A percentile compares a stretch with the other conserved stretches of the same genome.
Evolutionary conservation across 1,284 basidiomycete species (phyloP).

Genomic region (Melampsora americana): DNA sequence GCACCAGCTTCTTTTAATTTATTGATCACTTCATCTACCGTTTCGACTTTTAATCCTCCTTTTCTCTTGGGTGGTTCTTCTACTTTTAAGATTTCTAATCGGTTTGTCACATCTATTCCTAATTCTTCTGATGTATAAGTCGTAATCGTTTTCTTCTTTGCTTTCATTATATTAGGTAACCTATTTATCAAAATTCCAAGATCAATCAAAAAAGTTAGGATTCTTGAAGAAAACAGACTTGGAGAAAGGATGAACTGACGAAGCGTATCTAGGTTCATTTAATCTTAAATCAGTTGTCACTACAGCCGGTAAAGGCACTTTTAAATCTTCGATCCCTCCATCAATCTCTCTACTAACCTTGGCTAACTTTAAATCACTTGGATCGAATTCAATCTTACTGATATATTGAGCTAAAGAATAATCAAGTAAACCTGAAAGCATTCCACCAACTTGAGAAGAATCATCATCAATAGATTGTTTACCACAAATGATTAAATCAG

Average conservation of each 20-base stretch:
- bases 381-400: slow-evolving; percentile 77
- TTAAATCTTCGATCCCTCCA: slow-evolving; percentile 82
- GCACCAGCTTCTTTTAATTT: slow-evolving; percentile 90
- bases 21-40: slow-evolving; percentile 81
- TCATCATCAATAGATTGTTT: slow-evolving; percentile 99
- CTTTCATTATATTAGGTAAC: slow-evolving; percentile 59
- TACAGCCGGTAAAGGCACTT: slow-evolving; percentile 75
- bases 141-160: slow-evolving; percentile 96
- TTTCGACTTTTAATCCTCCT: slow-evolving; percentile 85
- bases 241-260: slow-evolving; percentile 66
- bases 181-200: not conserved
- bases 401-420: slow-evolving; percentile 97
- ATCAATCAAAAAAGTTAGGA: not conserved
- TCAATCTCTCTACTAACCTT: slow-evolving; percentile 87
- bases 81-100: slow-evolving; percentile 84
- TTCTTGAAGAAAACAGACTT: slow-evolving; percentile 61
- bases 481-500: slow-evolving; percentile 89
- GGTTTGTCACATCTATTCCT: slow-evolving; percentile 69
- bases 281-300: slow-evolving; percentile 84
- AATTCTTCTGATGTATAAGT: slow-evolving; percentile 77
- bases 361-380: slow-evolving; percentile 64
- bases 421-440: slow-evolving; percentile 86
- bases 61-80: slow-evolving; percentile 83
- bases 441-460: slow-evolving; percentile 93
- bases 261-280: slow-evolving; percentile 86